phyloP scores from a whole-genome alignment of 768 basidiomycete species.

The Boletus coccyginus region DNA sequence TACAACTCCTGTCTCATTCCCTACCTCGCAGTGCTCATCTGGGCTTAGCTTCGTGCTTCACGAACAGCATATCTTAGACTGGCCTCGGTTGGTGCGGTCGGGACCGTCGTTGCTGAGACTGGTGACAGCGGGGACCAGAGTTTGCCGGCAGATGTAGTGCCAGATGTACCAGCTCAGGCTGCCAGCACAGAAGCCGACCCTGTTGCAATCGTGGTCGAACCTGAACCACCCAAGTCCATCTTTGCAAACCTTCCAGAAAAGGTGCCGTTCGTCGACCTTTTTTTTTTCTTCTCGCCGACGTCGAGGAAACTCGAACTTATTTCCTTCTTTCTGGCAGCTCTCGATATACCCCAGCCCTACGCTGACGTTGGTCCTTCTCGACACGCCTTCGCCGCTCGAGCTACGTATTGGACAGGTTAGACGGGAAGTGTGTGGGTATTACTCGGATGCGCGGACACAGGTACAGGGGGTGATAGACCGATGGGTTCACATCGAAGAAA shows the following conservation, averaged over 20 bases:
- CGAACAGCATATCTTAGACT: constrained; percentile 23
- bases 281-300: background rate
- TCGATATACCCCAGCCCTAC: constrained; percentile 75
- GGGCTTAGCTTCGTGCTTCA: constrained; percentile 23
- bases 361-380: constrained; percentile 66
- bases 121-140: constrained; percentile 2
- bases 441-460: constrained; percentile 55
- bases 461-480: constrained; percentile 71
- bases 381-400: constrained; percentile 73
- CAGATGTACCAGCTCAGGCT: background rate
- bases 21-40: background rate
- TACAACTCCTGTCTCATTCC: background rate
- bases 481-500: constrained; percentile 86
- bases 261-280: constrained; percentile 9
- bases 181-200: background rate
- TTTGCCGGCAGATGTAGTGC: background rate
- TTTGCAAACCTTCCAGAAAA: constrained; percentile 26
- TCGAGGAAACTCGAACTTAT: background rate
- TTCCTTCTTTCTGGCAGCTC: constrained; percentile 46
- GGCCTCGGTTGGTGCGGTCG: constrained; percentile 16
- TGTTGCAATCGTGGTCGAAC: background rate
- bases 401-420: constrained; percentile 71
- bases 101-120: constrained; percentile 15
- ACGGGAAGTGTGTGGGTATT: constrained; percentile 52
- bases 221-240: constrained; percentile 11